phyloP scores from a whole-genome alignment of 176 grass and related monocot genomes.

The Oryza longistaminata region DNA sequence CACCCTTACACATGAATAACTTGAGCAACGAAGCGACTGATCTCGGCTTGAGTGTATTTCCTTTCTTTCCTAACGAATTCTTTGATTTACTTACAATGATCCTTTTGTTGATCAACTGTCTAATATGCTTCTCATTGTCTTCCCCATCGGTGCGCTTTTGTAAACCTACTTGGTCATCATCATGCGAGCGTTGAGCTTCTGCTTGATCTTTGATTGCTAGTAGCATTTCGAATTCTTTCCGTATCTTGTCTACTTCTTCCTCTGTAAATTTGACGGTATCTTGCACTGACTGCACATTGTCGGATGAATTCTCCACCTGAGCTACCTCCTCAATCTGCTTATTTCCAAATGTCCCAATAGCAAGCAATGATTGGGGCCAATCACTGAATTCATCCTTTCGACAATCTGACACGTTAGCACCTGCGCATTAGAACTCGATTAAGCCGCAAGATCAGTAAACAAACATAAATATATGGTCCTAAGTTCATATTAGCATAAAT shows the following conservation, averaged over 20 bases:
- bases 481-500: slow-evolving; percentile 18
- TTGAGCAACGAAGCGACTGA: slow-evolving; percentile 62
- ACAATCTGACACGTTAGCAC: slow-evolving; percentile 41
- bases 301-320: slow-evolving; percentile 27
- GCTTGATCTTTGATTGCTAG: slow-evolving; percentile 38
- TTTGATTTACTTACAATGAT: slow-evolving; percentile 56
- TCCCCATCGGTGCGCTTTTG: slow-evolving; percentile 16
- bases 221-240: slow-evolving; percentile 55
- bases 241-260: slow-evolving; percentile 63
- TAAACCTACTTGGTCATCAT: slow-evolving; percentile 31
- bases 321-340: slow-evolving; percentile 47
- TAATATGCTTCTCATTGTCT: slow-evolving; percentile 32
- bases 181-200: slow-evolving; percentile 20
- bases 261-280: slow-evolving; percentile 45
- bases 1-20: slow-evolving; percentile 56
- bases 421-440: slow-evolving; percentile 40
- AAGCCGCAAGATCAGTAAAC: slow-evolving; percentile 22
- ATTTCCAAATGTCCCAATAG: slow-evolving; percentile 80
- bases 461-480: slow-evolving; percentile 36
- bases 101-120: slow-evolving; percentile 32
- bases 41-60: slow-evolving; percentile 51
- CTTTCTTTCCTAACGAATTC: slow-evolving; percentile 45
- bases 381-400: slow-evolving; percentile 64
- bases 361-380: slow-evolving; percentile 66
- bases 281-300: slow-evolving; percentile 29